These are phyloP conservation scores for Cucumis melo DNA, from an alignment of 306 rosid species.

Conservation along the genomic window DNA sequence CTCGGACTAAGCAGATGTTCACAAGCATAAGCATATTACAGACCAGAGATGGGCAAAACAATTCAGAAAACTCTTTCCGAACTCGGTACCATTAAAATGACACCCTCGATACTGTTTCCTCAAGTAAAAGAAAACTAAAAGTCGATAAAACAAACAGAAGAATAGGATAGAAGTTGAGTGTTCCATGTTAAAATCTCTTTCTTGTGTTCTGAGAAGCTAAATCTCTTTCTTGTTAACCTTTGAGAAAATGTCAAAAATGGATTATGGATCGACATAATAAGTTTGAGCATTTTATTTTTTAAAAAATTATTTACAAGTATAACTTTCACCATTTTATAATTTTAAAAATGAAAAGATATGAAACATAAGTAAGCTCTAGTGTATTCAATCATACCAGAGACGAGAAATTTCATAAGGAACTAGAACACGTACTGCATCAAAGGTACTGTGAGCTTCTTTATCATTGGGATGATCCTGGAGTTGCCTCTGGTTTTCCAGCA, in stretches of 20 bases:
- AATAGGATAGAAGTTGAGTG: not conserved
- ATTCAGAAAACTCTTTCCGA: not conserved
- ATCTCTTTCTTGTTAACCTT: not conserved
- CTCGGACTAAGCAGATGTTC: conserved; percentile 42
- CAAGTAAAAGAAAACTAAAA: not conserved
- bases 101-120: not conserved
- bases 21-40: not conserved
- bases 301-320: too few relatives aligned
- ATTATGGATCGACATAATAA: not conserved
- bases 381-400: conserved; percentile 2
- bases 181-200: not conserved
- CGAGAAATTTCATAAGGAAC: not conserved
- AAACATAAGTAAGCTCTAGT: not conserved
- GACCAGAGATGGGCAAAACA: not conserved
- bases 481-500: conserved; percentile 67
- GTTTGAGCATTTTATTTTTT: too few relatives aligned
- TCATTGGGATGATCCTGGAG: conserved; percentile 50
- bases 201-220: not conserved
- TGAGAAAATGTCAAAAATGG: not conserved
- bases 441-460: conserved; percentile 41
- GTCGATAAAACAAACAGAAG: not conserved
- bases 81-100: not conserved
- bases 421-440: conserved; percentile 43
- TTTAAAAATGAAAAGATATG: not conserved
- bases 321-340: too few relatives aligned